phyloP scores from a whole-genome alignment of 208 protist species.

The Borovskyia barvae region DNA sequence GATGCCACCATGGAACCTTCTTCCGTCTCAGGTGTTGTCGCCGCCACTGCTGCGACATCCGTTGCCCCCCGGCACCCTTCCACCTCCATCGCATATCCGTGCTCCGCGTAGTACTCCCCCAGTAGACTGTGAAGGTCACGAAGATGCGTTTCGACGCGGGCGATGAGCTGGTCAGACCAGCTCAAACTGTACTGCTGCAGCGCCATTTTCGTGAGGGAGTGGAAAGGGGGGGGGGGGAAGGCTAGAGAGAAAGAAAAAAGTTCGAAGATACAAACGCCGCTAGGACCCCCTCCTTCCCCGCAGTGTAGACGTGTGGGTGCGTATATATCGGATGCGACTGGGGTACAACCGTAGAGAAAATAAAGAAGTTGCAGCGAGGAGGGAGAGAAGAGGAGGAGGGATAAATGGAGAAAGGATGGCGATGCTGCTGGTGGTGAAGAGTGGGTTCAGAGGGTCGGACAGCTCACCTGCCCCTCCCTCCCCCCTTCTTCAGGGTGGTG shows the following conservation, averaged over 20 bases:
- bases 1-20: background rate
- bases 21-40: background rate
- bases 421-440: no score
- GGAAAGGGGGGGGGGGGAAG: background rate
- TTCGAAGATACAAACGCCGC: no score
- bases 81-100: constrained; percentile 43
- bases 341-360: constrained; percentile 1
- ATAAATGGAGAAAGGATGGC: background rate
- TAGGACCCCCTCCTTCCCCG: no score
- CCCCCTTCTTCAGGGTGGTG: no score
- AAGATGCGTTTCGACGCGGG: constrained; percentile 62
- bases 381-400: background rate
- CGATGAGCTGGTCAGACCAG: constrained; percentile 76
- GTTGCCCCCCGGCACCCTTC: constrained; percentile 1
- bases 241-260: background rate
- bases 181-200: constrained; percentile 68
- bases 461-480: no score
- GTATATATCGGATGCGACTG: background rate
- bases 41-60: background rate
- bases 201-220: constrained; percentile 33
- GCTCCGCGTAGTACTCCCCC: constrained; percentile 58
- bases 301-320: background rate
- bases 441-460: no score
- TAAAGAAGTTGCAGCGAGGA: constrained; percentile 6
- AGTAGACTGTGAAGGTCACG: constrained; percentile 68